A percentile compares a stretch with the other conserved stretches of the same genome.
phyloP scores from a whole-genome alignment of 345 rosid species.

The Sisymbrium irio region DNA sequence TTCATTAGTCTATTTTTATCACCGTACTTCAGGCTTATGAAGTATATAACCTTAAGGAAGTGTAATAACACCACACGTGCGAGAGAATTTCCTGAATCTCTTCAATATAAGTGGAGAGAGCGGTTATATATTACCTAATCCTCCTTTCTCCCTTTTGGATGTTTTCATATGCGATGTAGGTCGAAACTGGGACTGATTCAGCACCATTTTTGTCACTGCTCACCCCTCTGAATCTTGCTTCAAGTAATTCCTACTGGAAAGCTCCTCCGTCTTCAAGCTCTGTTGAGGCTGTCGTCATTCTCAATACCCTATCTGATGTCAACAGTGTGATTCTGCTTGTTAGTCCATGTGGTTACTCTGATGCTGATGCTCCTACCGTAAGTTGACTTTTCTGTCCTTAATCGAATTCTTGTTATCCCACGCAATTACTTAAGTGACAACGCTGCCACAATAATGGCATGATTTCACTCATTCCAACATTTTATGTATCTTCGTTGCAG shows the following conservation, averaged over 20 bases:
- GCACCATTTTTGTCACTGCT: constrained; percentile 76
- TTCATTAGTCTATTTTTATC: not conserved
- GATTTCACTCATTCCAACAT: constrained; percentile 7
- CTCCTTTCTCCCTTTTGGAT: constrained; percentile 18
- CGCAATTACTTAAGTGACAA: not conserved
- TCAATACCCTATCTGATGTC: constrained; percentile 74
- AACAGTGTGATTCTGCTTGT: constrained; percentile 73
- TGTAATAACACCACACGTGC: not conserved
- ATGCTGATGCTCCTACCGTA: constrained; percentile 73
- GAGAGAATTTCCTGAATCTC: not conserved
- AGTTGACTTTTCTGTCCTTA: constrained; percentile 31
- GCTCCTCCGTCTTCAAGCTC: constrained; percentile 64
- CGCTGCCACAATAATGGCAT: constrained; percentile 1
- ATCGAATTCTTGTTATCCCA: not conserved
- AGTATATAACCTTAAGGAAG: not conserved
- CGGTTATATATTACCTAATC: constrained; percentile 1
- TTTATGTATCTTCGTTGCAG: constrained; percentile 35
- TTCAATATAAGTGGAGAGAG: not conserved
- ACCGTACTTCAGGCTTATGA: not conserved
- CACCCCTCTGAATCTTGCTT: constrained; percentile 60
- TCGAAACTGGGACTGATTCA: constrained; percentile 82
- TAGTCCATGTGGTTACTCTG: constrained; percentile 95
- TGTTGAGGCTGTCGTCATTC: constrained; percentile 69
- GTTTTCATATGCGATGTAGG: constrained; percentile 48
- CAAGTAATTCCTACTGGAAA: constrained; percentile 70